phyloP scores from a whole-genome alignment of 257 asterid species.

The Solanum raphanifolium region DNA sequence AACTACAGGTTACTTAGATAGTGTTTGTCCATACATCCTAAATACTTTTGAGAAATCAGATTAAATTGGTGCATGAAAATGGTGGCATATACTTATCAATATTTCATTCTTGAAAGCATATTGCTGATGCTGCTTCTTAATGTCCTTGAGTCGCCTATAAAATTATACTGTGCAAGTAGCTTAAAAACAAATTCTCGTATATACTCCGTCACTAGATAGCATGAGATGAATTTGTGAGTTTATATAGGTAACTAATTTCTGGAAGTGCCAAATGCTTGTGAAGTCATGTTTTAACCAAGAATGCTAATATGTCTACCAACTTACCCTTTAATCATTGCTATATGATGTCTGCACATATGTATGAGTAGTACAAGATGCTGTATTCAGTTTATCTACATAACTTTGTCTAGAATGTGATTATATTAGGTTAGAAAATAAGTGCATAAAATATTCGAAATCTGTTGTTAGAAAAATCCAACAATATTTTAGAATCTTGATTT shows the following conservation, averaged over 20 bases:
- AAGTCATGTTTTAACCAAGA: background rate
- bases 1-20: background rate
- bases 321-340: background rate
- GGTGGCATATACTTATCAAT: background rate
- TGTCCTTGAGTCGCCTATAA: background rate
- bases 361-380: background rate
- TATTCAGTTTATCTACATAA: background rate
- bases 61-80: background rate
- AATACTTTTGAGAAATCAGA: background rate
- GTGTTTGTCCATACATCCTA: background rate
- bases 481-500: background rate
- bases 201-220: background rate
- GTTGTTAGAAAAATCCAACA: background rate
- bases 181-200: no score
- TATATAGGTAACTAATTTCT: background rate
- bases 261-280: background rate
- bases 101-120: background rate
- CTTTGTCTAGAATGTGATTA: background rate
- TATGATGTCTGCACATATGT: background rate
- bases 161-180: no score
- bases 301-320: background rate
- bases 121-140: background rate
- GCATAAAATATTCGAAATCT: background rate
- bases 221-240: background rate
- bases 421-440: background rate